Evolutionary conservation across 306 rosid genomes (phyloP), one percentile per base, ranked within the genome.

Genomic region (Begonia fuchsioides): DNA sequence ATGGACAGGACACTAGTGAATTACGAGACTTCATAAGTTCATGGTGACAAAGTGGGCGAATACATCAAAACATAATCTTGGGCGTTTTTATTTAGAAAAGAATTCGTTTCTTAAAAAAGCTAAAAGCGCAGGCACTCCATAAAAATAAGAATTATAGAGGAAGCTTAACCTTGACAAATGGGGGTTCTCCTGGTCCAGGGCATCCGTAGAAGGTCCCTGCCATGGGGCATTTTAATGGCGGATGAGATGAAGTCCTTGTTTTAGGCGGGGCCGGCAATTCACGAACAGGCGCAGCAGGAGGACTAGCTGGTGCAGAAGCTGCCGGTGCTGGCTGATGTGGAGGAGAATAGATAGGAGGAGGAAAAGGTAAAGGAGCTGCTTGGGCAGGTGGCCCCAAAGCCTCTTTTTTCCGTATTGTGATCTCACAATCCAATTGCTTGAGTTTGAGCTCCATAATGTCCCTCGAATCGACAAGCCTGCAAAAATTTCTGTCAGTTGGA

Each of bases 121-220:
- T 26, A 26, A 26, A 6, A 1, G 35, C 7, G 35, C 35, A 26
- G 8, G 8, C 35, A 4, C 35, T 26, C 35, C 2, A 26, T 26
- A 26, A 26, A 26, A 4, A 26, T 26, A 6, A 26, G 35, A 26
- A 26, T 5, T 26, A 26, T 26, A 26, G 35, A 26, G 13, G 15
- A 44, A 44, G 15, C 15, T 57, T 63, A 62, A 55, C 95, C 80
- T 86, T 86, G 43, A 85, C 73, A 69, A 86, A 86, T 66, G 82
- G 54, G n/a, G 93, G 95, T 56, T 71, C 95, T 0, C 82, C 77
- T 16, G 95, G 95, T 55, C 11, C 93, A 17, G 93, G 67, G 57
- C 71, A 9, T n/a, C 82, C 74, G 52, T 86, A 86, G 40, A 81
- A 71, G 76, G 87, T 86, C 55, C 95, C 95, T 15, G 95, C 85